Conservation (phyloP, 495 filamentous ascomycete species). For the Collariella sp. region DNA sequence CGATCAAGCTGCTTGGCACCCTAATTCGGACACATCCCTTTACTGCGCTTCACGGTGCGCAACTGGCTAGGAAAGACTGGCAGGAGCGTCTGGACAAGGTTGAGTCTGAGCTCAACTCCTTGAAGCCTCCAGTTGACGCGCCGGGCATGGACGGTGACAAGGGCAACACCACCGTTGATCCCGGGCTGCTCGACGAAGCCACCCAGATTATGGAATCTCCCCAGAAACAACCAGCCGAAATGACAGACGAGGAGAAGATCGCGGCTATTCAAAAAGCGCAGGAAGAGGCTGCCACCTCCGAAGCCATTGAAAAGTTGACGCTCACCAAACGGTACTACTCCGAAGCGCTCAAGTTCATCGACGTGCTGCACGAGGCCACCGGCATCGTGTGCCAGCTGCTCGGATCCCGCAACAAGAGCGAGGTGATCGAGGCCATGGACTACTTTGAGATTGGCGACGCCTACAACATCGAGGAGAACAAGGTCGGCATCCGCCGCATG, state of each 20-base stretch:
- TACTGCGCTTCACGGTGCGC: constrained; percentile 80
- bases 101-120: constrained; percentile 67
- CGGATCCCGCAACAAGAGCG: constrained; percentile 89
- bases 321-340: constrained; percentile 81
- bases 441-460: constrained; percentile 91
- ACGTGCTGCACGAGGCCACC: constrained; percentile 79
- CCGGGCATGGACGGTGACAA: constrained; percentile 61
- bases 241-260: constrained; percentile 49
- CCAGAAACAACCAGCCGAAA: constrained; percentile 44
- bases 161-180: constrained; percentile 54
- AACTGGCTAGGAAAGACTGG: constrained; percentile 80
- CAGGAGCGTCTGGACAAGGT: constrained; percentile 65
- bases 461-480: constrained; percentile 89
- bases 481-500: constrained; percentile 86
- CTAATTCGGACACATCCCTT: constrained; percentile 92
- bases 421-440: constrained; percentile 98
- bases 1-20: constrained; percentile 82
- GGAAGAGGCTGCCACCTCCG: constrained; percentile 59
- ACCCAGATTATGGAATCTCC: constrained; percentile 70
- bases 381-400: constrained; percentile 73
- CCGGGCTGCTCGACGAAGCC: constrained; percentile 75
- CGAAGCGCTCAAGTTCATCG: constrained; percentile 89
- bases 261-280: constrained; percentile 58
- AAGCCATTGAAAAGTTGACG: constrained; percentile 75
- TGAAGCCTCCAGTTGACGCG: constrained; percentile 71